Conservation (phyloP, 176 grass and related monocot genomes). For the Zoysia japonica region DNA sequence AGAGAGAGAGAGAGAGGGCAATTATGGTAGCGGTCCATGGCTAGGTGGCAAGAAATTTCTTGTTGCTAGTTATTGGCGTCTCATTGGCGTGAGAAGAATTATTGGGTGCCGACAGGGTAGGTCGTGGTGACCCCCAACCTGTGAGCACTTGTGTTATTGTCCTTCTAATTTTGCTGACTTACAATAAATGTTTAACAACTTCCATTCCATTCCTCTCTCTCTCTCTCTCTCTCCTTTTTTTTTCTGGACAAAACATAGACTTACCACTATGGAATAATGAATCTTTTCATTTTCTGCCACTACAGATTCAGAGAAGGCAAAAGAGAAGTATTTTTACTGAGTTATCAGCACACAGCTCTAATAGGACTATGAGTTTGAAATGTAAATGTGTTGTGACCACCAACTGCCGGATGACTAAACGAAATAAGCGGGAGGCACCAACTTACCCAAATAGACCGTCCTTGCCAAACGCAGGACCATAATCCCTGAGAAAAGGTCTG, state of each 20-base stretch:
- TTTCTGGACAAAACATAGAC: not conserved
- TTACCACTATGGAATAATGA: not conserved
- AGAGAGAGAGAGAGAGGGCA: not conserved
- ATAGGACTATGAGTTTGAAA: not conserved
- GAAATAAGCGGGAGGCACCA: conserved; percentile 19
- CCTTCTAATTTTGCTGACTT: conserved; percentile 48
- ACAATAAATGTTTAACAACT: conserved; percentile 45
- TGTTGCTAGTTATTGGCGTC: conserved; percentile 19
- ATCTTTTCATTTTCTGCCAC: too few relatives aligned
- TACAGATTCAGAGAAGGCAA: too few relatives aligned
- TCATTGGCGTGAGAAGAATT: conserved; percentile 21
- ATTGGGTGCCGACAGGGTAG: conserved; percentile 53
- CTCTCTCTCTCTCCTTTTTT: not conserved
- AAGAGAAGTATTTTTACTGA: not conserved
- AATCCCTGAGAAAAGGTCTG: not conserved
- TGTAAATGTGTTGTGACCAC: not conserved
- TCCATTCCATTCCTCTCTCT: not conserved
- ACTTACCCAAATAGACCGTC: not conserved
- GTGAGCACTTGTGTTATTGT: conserved; percentile 33
- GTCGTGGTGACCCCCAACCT: conserved; percentile 39
- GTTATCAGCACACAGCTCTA: not conserved
- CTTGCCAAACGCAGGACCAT: conserved; percentile 6
- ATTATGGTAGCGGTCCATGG: conserved; percentile 41
- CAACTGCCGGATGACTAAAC: not conserved
- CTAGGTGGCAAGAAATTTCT: conserved; percentile 13